Percentiles rank a stretch among this genome's conserved stretches.
Evolutionary conservation across 495 filamentous ascomycete species (phyloP).

Genomic region (Mytilinidion resinicola): DNA sequence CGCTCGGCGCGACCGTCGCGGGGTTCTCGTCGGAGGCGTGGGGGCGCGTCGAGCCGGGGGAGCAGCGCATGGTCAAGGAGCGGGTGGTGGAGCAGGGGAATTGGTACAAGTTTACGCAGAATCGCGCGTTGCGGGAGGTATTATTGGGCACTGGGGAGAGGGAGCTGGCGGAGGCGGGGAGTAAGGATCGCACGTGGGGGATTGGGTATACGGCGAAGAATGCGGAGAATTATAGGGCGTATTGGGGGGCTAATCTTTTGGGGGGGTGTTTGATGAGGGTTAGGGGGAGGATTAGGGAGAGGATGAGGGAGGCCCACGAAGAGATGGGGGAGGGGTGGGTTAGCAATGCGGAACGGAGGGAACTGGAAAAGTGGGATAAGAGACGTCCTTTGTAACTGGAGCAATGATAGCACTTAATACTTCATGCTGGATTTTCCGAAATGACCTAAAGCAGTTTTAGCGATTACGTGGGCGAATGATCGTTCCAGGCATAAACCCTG

Average conservation of each 20-base stretch:
- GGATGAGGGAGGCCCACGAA: not conserved
- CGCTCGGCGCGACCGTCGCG: not conserved
- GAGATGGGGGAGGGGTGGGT: no score
- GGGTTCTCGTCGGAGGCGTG: not conserved
- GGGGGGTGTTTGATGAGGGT: not conserved
- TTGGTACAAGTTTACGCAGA: not conserved
- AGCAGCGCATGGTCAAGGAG: not conserved
- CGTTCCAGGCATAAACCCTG: no score
- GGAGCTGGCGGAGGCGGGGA: not conserved
- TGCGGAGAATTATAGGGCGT: not conserved
- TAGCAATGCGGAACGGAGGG: no score
- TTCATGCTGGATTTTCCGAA: no score
- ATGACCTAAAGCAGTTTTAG: no score
- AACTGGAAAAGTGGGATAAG: no score
- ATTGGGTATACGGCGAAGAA: not conserved
- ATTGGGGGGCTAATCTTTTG: not conserved
- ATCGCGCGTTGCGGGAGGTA: not conserved
- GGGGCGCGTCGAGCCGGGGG: not conserved
- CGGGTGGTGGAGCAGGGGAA: not conserved
- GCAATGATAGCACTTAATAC: no score
- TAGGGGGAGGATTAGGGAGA: not conserved
- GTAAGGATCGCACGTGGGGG: conserved; percentile 1
- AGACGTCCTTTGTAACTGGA: no score
- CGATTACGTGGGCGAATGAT: no score
- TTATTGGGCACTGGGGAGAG: not conserved